Conservation (phyloP, 2,329 filamentous ascomycete species). For the Aspergillus neotritici region DNA sequence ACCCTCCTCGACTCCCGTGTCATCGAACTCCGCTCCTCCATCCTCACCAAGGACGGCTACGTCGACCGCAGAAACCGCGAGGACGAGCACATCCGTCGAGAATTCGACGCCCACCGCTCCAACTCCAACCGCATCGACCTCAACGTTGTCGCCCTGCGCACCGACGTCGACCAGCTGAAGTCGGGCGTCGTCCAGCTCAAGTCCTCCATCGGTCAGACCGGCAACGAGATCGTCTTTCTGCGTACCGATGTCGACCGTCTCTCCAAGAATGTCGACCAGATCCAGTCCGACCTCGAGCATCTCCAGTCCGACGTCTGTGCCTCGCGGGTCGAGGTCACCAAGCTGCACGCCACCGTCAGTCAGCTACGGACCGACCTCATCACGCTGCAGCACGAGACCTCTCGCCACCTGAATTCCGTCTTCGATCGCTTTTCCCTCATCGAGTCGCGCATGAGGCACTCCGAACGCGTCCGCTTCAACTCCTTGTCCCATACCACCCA, state of each 20-base stretch:
- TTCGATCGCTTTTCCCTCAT: conserved; percentile 27
- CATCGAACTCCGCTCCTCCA: conserved; percentile 31
- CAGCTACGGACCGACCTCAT: conserved; percentile 34
- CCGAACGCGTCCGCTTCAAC: conserved; percentile 37
- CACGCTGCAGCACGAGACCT: conserved; percentile 30
- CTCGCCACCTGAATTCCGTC: conserved; percentile 24
- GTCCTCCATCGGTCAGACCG: conserved; percentile 26
- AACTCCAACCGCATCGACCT: conserved; percentile 33
- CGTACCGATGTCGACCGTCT: conserved; percentile 34
- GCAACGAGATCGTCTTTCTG: conserved; percentile 31
- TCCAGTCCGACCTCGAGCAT: conserved; percentile 31
- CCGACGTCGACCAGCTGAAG: conserved; percentile 34
- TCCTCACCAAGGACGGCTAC: conserved; percentile 37
- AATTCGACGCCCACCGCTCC: conserved; percentile 33
- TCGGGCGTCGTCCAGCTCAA: conserved; percentile 32
- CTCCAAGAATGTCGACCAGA: conserved; percentile 34
- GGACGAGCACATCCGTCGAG: conserved; percentile 35
- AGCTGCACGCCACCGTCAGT: conserved; percentile 32
- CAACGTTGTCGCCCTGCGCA: conserved; percentile 30
- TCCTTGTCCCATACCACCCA: conserved; percentile 34
- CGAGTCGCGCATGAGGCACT: conserved; percentile 31
- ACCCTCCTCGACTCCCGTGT: conserved; percentile 35
- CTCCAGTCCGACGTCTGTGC: conserved; percentile 31
- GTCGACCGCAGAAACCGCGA: conserved; percentile 36
- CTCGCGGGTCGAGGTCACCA: conserved; percentile 33